Evolutionary conservation across 106 monocot genomes (phyloP), one percentile per base, ranked within the genome.

Genomic region (Ottelia alismoides): DNA sequence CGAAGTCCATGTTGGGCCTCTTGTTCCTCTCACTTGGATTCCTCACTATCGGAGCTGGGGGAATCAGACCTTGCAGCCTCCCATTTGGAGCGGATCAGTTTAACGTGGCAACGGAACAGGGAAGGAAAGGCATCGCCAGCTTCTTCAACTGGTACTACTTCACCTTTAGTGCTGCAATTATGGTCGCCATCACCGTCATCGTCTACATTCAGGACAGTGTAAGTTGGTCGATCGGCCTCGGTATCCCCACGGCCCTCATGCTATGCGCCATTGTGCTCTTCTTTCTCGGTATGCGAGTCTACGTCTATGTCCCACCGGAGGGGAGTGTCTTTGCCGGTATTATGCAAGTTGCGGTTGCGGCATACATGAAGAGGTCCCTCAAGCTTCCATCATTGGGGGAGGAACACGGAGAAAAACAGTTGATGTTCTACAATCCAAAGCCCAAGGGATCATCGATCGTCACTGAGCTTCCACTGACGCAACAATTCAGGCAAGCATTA

Each of bases 121-220:
- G n/a, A n/a, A n/a, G n/a, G n/a, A n/a, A n/a, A n/a, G n/a, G n/a
- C n/a, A n/a, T n/a, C 49, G 81, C 76, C 55, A 55, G 62, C 56
- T 81, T 58, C 81, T 81, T 81, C 72, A 81, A 65, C 71, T 68
- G 63, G 46, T 81, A 81, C 72, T 76, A 76, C 31, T 22, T 63
- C 9, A 58, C 43, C 1, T 47, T 76, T 31, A 58, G 66, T 0
- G 0, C 66, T n/a, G 70, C 76, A 40, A 49, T 81, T 10, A 51
- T 72, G 25, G 4, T 81, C 20, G 66, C 71, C 0, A 51, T 65
- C 20, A 76, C 75, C 3, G 68, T 73, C 50, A 56, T 81, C 44
- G 68, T 81, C 21, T 72, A 75, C 56, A 28, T 81, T 12, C 81
- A 81, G 60, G 68, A 75, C 31, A 56, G 61, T 20, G 24, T 57